These are phyloP conservation scores for Homolaphlyctis polyrhiza DNA, from an alignment of 371 early-diverging fungal genomes.

Conservation along the genomic window DNA sequence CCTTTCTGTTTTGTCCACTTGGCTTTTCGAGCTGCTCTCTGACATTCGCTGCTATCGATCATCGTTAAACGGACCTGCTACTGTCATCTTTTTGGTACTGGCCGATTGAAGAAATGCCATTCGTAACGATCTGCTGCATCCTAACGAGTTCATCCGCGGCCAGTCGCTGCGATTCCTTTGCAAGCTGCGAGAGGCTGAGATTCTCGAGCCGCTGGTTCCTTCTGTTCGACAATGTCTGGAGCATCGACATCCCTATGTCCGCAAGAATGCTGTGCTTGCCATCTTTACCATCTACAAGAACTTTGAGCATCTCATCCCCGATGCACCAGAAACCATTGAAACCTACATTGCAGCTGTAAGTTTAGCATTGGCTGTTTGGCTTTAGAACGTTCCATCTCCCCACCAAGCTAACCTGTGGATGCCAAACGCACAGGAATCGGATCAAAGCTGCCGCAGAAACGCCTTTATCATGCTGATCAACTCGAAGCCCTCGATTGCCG, in stretches of 20 bases:
- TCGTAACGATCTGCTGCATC: constrained; percentile 94
- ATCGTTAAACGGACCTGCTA: no score
- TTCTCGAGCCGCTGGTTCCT: constrained; percentile 92
- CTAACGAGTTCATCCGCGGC: constrained; percentile 98
- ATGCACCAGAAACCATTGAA: constrained; percentile 88
- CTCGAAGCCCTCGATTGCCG: constrained; percentile 70
- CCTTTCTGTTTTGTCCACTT: no score
- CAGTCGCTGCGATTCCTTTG: constrained; percentile 91
- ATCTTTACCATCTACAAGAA: constrained; percentile 82
- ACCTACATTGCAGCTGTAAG: constrained; percentile 51
- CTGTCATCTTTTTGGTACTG: no score
- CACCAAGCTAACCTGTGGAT: not conserved
- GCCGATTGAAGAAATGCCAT: constrained; percentile 76
- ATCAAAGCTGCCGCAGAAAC: constrained; percentile 88
- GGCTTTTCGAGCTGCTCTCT: no score
- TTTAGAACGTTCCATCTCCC: no score
- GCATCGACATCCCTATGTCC: constrained; percentile 95
- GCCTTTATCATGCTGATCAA: constrained; percentile 88
- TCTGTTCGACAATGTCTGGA: constrained; percentile 84
- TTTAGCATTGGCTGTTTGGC: not conserved
- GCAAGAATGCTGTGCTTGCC: constrained; percentile 96
- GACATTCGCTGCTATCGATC: no score
- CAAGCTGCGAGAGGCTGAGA: constrained; percentile 89
- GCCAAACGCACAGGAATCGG: constrained; percentile 64
- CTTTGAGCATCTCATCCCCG: constrained; percentile 88